Evolutionary conservation across 2,329 filamentous ascomycete genomes (phyloP), one percentile per base, ranked within the genome.

Genomic region (Nannizziopsis arthrosporioides): DNA sequence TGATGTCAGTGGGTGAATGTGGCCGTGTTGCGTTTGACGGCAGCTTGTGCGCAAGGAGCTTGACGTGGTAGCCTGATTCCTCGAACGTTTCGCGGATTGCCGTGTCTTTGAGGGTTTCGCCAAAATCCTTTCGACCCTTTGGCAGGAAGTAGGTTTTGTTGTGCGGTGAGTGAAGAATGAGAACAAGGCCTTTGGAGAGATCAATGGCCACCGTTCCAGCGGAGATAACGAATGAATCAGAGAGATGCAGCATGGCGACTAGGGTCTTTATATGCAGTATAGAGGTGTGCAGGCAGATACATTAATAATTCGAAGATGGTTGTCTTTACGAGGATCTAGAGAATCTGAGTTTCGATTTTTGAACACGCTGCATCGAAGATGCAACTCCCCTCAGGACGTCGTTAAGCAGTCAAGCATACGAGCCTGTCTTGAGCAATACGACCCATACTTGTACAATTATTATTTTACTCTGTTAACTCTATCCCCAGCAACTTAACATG

Each of bases 1-100:
- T 15, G 44, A 10, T n/a, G 30, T 6, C 3, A 17, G 10, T n/a
- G 12, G 3, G 35, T 17, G 12, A 32, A 15, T 44, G 8, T 27
- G 31, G 31, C 15, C 37, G 42, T 2, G 36, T 42, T 17, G 48
- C 48, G 36, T 34, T 43, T 1, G 48, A 45, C 27, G 42, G 35
- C 2, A 50, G 40, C 1, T 11, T 12, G 22, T 44, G 35, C 5
- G 48, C 22, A 11, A 45, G 41, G 2, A 50, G 42, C 8, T 19
- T 30, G 7, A 42, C 48, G 18, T 12, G 14, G 32, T 44, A 52
- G 18, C 48, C 47, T 12, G 53, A 56, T 44, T 61, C 59, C 43
- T 61, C 59, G 31, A 54, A 48, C 3, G 59, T 60, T 44, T 61
- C 59, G 12, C 58, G 56, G 15, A 60, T 11, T 6, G 59, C 59